Evolutionary conservation across 1,284 basidiomycete genomes (phyloP), one percentile per base, ranked within the genome.

Genomic region (Kwoniella shivajii): DNA sequence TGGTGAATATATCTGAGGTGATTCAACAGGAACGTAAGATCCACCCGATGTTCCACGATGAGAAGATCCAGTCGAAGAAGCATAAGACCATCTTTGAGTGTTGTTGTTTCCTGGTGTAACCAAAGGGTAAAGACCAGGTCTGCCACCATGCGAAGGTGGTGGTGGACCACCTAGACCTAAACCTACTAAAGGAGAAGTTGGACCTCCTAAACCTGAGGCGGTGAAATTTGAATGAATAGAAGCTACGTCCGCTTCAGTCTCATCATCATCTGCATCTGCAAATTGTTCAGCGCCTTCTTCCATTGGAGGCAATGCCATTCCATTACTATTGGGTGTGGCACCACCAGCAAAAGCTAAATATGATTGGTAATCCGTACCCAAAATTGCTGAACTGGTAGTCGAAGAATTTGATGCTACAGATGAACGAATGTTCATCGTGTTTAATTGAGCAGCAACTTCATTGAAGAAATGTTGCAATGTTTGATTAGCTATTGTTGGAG

Each of bases 391-490:
- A 11, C 56, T 58, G 24, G 62, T 62, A 33, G 68, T 75, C 16
- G 77, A 79, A 36, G 71, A 72, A 56, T 67, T 73, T 42, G 73
- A 79, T 43, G 71, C 77, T 39, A 73, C 76, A 33, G 74, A 81
- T 42, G 74, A 77, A 33, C 76, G 75, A 62, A 75, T 77, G 58
- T 75, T 79, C 75, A 84, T 81, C 16, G 79, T 80, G 66, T 82
- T 81, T 48, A 84, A 78, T 66, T 83, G 82, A 27, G 80, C 80
- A 42, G 82, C 82, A 16, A 84, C 81, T 63, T 84, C 82, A 66
- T 82, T 78, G 74, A 84, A 82, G 75, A 84, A 84, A 46, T 77
- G 75, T 63, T 83, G 82, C 64, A 84, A 78, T 34, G 80, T 79
- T 6, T 75, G 76, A 57, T 83, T 80, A 50, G 78, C 77, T 0